phyloP scores from a whole-genome alignment of 345 rosid genomes.

The Triadica sebifera region DNA sequence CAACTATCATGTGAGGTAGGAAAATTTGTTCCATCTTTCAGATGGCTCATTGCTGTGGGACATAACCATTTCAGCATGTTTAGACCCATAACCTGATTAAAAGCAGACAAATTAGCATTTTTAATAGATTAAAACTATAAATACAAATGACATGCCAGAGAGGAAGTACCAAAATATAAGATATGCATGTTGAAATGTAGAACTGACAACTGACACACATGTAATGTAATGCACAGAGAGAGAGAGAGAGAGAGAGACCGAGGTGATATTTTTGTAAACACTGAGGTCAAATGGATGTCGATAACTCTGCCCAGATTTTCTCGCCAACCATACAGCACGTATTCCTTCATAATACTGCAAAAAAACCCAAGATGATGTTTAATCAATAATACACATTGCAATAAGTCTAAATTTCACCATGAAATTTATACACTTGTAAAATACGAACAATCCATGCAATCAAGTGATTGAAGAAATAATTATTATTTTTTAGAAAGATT shows the following conservation, averaged over 20 bases:
- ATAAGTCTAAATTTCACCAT: not conserved
- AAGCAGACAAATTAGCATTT: constrained; percentile 8
- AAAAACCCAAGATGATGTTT: constrained; percentile 12
- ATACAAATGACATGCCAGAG: not conserved
- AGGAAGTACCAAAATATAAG: not conserved
- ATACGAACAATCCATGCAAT: not conserved
- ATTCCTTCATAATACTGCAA: constrained; percentile 64
- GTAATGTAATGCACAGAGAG: not conserved
- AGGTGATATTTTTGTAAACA: constrained; percentile 57
- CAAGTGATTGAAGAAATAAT: not conserved
- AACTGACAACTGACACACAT: not conserved
- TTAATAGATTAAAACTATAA: not conserved
- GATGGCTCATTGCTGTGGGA: constrained; percentile 58
- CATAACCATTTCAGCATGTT: constrained; percentile 77
- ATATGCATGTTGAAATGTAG: not conserved
- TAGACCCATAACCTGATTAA: constrained; percentile 69
- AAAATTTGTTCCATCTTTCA: constrained; percentile 61
- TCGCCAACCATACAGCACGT: constrained; percentile 74
- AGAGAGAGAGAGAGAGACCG: constrained; percentile 36
- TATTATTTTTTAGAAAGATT: not conserved
- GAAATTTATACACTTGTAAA: not conserved
- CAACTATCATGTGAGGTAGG: constrained; percentile 47
- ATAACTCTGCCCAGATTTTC: constrained; percentile 77
- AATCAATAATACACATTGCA: constrained; percentile 5
- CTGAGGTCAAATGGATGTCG: constrained; percentile 60